A percentile compares a stretch with the other conserved stretches of the same genome.
Conservation (phyloP, 2,329 filamentous ascomycete genomes). For the Akanthomyces uredinophilus region DNA sequence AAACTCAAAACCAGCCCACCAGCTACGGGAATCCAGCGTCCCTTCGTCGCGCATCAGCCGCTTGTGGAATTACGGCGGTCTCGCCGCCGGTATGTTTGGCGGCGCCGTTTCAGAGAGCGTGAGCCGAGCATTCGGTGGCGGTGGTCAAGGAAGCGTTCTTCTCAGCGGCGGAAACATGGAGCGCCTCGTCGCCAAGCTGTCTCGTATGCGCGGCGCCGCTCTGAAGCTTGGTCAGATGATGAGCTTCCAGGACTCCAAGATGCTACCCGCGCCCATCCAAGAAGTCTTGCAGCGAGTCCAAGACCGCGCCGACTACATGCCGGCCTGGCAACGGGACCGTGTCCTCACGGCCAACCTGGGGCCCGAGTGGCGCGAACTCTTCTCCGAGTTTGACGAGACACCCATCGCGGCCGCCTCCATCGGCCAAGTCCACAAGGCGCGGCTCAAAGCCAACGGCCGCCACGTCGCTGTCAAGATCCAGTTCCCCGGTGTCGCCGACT, state of each 20-base stretch:
- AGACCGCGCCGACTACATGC: slow-evolving; percentile 97
- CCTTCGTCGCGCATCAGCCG: slow-evolving; percentile 82
- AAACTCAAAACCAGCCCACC: slow-evolving; percentile 42
- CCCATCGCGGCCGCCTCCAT: slow-evolving; percentile 96
- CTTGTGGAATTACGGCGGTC: slow-evolving; percentile 89
- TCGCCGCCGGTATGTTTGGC: slow-evolving; percentile 92
- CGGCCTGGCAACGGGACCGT: slow-evolving; percentile 81
- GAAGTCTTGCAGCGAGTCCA: slow-evolving; percentile 91
- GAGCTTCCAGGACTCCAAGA: slow-evolving; percentile 95
- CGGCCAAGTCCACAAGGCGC: slow-evolving; percentile 87
- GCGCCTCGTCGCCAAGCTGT: slow-evolving; percentile 84
- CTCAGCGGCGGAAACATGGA: slow-evolving; percentile 90
- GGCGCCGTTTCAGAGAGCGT: slow-evolving; percentile 83
- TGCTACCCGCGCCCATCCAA: slow-evolving; percentile 82
- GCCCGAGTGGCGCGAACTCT: slow-evolving; percentile 76
- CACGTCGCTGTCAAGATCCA: slow-evolving; percentile 93
- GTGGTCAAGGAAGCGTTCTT: slow-evolving; percentile 68
- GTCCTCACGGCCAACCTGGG: slow-evolving; percentile 78
- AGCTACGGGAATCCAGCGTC: slow-evolving; percentile 82
- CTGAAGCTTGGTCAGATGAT: slow-evolving; percentile 97
- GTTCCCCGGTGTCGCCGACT: slow-evolving; percentile 92
- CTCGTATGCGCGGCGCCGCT: slow-evolving; percentile 94
- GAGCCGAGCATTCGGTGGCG: slow-evolving; percentile 69
- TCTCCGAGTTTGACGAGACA: slow-evolving; percentile 78
- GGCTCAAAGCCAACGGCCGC: slow-evolving; percentile 67